Base-by-base conservation (phyloP, 2,329 filamentous ascomycete genomes). In the Ophiostoma populinum region DNA sequence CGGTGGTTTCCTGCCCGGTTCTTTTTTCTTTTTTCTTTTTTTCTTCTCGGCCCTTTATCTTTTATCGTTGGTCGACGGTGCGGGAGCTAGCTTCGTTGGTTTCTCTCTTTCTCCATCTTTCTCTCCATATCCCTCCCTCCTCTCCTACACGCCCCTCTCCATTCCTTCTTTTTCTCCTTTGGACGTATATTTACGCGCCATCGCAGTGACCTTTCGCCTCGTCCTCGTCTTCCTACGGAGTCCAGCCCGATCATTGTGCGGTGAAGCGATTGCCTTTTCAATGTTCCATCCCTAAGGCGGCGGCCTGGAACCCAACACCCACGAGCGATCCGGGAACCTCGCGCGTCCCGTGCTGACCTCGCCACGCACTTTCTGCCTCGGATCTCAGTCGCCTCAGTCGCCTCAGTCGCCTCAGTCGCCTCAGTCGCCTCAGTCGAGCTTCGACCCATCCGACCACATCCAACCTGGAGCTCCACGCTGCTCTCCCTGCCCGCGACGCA, bases 211-310 rank as follows among this genome's bases (percentile, higher is more conserved):
- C 12, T 8, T 17, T 17, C 13, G 10, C 30, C 7, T 32, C 11
- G 4, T 25, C 16, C 21, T 22, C 19, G 7, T 20, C 11, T 13
- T 17, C 7, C 18, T 21, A n/a, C n/a, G n/a, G n/a, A n/a, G n/a
- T n/a, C n/a, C n/a, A n/a, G n/a, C n/a, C n/a, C n/a, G n/a, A n/a
- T n/a, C n/a, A n/a, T n/a, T n/a, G n/a, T n/a, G n/a, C n/a, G n/a
- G n/a, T n/a, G n/a, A n/a, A n/a, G 16, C 13, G 31, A 37, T 37
- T 31, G 17, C 18, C 24, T 13, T 18, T 34, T 34, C 38, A 37
- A 40, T 40, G 38, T 31, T 36, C 25, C 31, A 31, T 19, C 37
- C 24, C 25, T 31, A 26, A 37, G 38, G 37, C 38, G 31, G 21
- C 24, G 34, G 25, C 38, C 38, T 29, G 31, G 19, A 31, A 24